Evolutionary conservation across 257 asterid species (phyloP).

Genomic region (Solanum sitiens): DNA sequence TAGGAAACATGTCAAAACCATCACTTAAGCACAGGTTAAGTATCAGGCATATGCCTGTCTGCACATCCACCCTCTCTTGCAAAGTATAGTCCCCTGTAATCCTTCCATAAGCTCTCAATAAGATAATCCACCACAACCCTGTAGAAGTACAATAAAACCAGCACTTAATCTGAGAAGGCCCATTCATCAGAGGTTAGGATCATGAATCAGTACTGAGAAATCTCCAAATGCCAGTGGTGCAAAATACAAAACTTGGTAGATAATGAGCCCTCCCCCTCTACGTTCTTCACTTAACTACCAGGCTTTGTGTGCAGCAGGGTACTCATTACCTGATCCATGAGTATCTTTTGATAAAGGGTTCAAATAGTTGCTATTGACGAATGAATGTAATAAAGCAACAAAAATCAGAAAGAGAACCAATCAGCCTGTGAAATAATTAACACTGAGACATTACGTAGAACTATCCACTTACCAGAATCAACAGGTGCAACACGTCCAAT

Average conservation of each 20-base stretch:
- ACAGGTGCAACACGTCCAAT: constrained; percentile 89
- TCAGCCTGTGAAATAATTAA: background rate
- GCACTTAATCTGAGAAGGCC: background rate
- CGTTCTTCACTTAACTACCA: background rate
- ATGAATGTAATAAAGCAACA: background rate
- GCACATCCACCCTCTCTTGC: constrained; percentile 77
- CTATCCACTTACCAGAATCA: constrained; percentile 51
- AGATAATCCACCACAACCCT: constrained; percentile 86
- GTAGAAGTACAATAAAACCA: background rate
- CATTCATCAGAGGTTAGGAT: background rate
- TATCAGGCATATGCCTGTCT: constrained; percentile 60
- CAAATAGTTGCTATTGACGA: background rate
- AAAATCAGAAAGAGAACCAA: background rate
- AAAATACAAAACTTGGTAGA: background rate
- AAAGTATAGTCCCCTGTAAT: constrained; percentile 62
- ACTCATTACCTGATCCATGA: background rate
- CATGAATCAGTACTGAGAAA: background rate
- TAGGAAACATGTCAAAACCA: constrained; percentile 75
- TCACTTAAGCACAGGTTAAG: constrained; percentile 49
- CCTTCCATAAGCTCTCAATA: constrained; percentile 70
- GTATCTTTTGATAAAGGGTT: background rate
- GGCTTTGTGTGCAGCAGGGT: background rate
- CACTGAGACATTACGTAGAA: background rate
- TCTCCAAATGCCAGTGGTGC: background rate
- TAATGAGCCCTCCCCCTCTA: background rate